Evolutionary conservation across 2,329 filamentous ascomycete genomes (phyloP).

Genomic region (Cladosporium cucumerinum): DNA sequence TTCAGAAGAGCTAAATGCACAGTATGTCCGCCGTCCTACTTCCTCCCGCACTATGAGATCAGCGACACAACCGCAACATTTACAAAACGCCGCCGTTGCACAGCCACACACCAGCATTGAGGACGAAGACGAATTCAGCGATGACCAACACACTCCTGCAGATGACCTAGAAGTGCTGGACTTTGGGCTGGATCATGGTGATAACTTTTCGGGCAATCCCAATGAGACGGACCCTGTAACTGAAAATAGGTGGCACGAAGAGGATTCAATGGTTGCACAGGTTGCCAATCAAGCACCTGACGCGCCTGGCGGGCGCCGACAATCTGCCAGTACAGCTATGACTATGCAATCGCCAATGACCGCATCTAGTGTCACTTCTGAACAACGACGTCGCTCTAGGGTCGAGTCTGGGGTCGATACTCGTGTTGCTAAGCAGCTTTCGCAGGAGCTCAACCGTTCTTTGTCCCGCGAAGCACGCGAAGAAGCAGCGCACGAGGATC

Average conservation of each 20-base stretch:
- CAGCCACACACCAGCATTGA: background rate
- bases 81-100: background rate
- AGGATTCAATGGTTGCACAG: background rate
- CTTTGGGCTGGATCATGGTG: background rate
- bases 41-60: background rate
- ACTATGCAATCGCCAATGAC: conserved; percentile 4
- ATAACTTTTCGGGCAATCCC: background rate
- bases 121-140: background rate
- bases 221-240: background rate
- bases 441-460: conserved; percentile 10
- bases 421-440: conserved; percentile 7
- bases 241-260: background rate
- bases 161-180: conserved; percentile 14
- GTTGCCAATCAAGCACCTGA: background rate
- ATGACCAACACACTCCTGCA: background rate
- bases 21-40: background rate
- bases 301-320: background rate
- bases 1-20: conserved; percentile 6
- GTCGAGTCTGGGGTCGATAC: conserved; percentile 10
- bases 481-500: background rate
- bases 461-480: conserved; percentile 5
- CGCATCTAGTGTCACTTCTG: background rate
- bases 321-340: background rate
- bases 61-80: background rate
- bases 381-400: background rate